Evolutionary conservation across 768 basidiomycete genomes (phyloP).

Genomic region (Pholiota microspora): DNA sequence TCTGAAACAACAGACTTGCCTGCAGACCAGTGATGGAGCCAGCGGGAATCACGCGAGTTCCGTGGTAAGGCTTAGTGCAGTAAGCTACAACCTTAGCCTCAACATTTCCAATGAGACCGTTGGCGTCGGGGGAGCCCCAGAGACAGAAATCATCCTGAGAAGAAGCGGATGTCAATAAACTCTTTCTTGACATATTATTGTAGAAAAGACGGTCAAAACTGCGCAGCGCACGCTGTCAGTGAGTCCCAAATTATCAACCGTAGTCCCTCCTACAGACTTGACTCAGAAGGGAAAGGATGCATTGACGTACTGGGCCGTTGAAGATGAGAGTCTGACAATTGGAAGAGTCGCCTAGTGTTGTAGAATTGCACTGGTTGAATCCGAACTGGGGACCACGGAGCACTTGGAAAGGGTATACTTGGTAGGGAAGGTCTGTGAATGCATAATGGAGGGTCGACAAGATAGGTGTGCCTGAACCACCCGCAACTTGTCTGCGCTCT

Average conservation of each 20-base stretch:
- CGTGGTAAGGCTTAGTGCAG: slow-evolving; percentile 68
- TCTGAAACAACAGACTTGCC: slow-evolving; percentile 21
- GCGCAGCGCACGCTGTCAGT: too few relatives aligned
- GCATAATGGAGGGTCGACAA: slow-evolving; percentile 17
- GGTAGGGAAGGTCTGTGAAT: slow-evolving; percentile 15
- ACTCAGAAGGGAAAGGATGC: background rate
- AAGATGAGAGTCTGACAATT: slow-evolving; percentile 61
- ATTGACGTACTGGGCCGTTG: slow-evolving; percentile 43
- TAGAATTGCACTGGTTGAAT: slow-evolving; percentile 69
- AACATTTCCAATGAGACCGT: slow-evolving; percentile 56
- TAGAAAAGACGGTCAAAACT: too few relatives aligned
- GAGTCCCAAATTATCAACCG: too few relatives aligned
- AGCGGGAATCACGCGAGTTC: slow-evolving; percentile 65
- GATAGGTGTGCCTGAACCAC: slow-evolving; percentile 16
- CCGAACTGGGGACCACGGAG: slow-evolving; percentile 51
- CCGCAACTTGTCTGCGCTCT: slow-evolving; percentile 15
- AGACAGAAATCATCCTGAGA: slow-evolving; percentile 56
- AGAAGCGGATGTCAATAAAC: too few relatives aligned
- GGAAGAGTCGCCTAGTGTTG: slow-evolving; percentile 58
- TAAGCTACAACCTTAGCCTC: slow-evolving; percentile 72
- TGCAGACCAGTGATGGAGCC: slow-evolving; percentile 64
- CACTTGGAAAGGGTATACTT: slow-evolving; percentile 17
- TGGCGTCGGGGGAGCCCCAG: slow-evolving; percentile 51
- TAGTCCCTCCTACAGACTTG: too few relatives aligned
- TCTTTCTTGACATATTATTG: too few relatives aligned